These are phyloP conservation scores for Sporothrix phasma DNA, from an alignment of 2,329 filamentous ascomycete species.

Conservation along the genomic window DNA sequence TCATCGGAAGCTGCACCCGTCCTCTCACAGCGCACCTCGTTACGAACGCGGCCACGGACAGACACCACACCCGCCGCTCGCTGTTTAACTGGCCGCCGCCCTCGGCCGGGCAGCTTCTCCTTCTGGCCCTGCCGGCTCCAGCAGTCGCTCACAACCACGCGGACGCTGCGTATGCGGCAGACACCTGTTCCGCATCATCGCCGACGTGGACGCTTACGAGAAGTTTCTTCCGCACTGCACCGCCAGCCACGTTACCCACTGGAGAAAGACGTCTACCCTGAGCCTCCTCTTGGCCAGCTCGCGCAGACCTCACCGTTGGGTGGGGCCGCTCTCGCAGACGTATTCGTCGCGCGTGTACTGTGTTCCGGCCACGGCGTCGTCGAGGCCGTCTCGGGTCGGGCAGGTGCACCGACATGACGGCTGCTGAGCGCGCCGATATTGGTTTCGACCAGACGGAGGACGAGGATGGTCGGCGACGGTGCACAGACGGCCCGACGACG, in stretches of 20 bases:
- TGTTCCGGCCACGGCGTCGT: slow-evolving; percentile 50
- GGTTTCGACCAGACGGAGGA: slow-evolving; percentile 18
- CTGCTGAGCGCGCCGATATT: slow-evolving; percentile 24
- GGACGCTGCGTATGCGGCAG: slow-evolving; percentile 63
- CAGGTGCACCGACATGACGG: slow-evolving; percentile 31
- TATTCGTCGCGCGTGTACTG: slow-evolving; percentile 77
- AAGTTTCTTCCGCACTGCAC: slow-evolving; percentile 89
- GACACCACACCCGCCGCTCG: slow-evolving; percentile 17
- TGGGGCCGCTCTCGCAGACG: slow-evolving; percentile 76
- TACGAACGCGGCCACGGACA: not conserved
- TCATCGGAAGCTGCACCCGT: no score
- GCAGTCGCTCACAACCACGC: slow-evolving; percentile 62
- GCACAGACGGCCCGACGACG: slow-evolving; percentile 16
- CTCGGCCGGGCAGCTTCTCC: slow-evolving; percentile 6
- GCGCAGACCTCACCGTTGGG: slow-evolving; percentile 72
- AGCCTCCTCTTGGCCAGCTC: slow-evolving; percentile 51
- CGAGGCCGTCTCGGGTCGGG: slow-evolving; percentile 60
- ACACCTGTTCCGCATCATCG: slow-evolving; percentile 74
- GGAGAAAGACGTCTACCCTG: slow-evolving; percentile 37
- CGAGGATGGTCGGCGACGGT: slow-evolving; percentile 9
- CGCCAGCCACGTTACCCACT: slow-evolving; percentile 61
- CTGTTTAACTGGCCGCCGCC: slow-evolving; percentile 23
- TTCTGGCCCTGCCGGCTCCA: slow-evolving; percentile 20
- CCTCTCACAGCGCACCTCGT: not conserved
- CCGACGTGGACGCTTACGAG: slow-evolving; percentile 77